Evolutionary conservation across 495 filamentous ascomycete genomes (phyloP), one percentile per base, ranked within the genome.

Genomic region (Aspergillus campestris): DNA sequence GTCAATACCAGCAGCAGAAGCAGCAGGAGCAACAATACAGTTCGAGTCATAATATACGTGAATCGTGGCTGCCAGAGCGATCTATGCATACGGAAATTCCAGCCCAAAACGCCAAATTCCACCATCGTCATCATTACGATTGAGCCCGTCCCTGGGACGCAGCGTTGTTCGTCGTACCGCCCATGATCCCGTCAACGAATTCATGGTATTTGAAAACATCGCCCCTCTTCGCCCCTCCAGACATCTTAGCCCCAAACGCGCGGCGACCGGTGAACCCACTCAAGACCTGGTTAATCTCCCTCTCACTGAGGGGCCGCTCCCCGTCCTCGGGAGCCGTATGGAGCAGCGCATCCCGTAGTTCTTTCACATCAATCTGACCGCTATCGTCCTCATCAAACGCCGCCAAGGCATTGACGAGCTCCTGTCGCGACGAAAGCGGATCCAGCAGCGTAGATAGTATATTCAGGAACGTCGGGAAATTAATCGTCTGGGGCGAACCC

Each of bases 341-440:
- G 38, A 95, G 57, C 38, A 98, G 60, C 3, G 91, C 87, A 52
- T 91, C 86, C 31, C 84, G 77, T 38, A 98, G 67, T 61, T 95
- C 91, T 1, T 62, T 73, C 12, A 92, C 70, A 56, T 96, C 88
- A 29, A 97, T 79, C 60, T 95, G 88, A 7, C 94, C 92, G 55
- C 85, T 89, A 61, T 98, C 92, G 51, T 94, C 87, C 50, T 94
- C 86, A 55, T 98, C 92, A 52, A 98, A 98, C 0, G 94, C 94
- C 8, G 86, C 84, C 50, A 98, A 87, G 0, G 94, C 92, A 6
- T 86, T 87, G 2, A 84, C 55, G 0, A 98, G 76, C 49, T 98
- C 92, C 14, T 79, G 72, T 9, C 78, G 78, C 3, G 83, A 79
- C 0, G 84, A 88, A 12, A 96, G 67, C 0, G 79, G 74, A 1